A percentile compares a stretch with the other conserved stretches of the same genome.
These are phyloP conservation scores for Malassezia arunalokei DNA, from an alignment of 1,284 basidiomycete species.

Conservation along the genomic window DNA sequence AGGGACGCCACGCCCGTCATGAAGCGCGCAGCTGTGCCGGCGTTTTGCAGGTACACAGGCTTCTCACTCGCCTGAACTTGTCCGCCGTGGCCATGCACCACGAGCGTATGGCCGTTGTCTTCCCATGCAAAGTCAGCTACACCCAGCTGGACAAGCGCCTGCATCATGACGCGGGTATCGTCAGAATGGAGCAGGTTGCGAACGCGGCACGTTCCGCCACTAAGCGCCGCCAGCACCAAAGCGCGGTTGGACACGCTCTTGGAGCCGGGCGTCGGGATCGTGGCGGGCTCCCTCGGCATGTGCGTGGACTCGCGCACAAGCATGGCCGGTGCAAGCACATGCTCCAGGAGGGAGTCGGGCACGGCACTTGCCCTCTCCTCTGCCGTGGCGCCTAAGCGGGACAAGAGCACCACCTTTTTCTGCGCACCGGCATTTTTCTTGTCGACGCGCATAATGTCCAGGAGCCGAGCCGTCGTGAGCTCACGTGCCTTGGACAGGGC, in stretches of 20 bases:
- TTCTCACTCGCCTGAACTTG: constrained; percentile 57
- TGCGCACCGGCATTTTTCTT: constrained; percentile 84
- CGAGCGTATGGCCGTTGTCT: constrained; percentile 80
- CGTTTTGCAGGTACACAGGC: constrained; percentile 90
- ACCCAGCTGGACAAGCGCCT: constrained; percentile 61
- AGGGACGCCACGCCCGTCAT: constrained; percentile 88
- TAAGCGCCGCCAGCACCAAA: constrained; percentile 82
- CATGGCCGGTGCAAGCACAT: constrained; percentile 56
- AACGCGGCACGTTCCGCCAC: constrained; percentile 71
- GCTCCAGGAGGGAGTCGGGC: constrained; percentile 43
- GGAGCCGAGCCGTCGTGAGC: constrained; percentile 66
- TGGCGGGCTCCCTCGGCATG: constrained; percentile 49
- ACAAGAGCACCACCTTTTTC: constrained; percentile 88
- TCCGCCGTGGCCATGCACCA: constrained; percentile 78
- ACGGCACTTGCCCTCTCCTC: constrained; percentile 85
- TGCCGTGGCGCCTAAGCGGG: constrained; percentile 76
- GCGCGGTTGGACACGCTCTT: constrained; percentile 96
- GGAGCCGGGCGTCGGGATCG: constrained; percentile 82
- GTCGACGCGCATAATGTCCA: constrained; percentile 85
- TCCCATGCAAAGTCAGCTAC: constrained; percentile 84
- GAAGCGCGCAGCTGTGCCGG: constrained; percentile 95
- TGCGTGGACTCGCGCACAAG: constrained; percentile 21
- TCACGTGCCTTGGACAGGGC: constrained; percentile 58
- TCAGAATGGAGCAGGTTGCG: constrained; percentile 89
- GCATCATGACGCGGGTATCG: constrained; percentile 99